phyloP scores from a whole-genome alignment of 768 basidiomycete genomes.

The Mycena galopus region DNA sequence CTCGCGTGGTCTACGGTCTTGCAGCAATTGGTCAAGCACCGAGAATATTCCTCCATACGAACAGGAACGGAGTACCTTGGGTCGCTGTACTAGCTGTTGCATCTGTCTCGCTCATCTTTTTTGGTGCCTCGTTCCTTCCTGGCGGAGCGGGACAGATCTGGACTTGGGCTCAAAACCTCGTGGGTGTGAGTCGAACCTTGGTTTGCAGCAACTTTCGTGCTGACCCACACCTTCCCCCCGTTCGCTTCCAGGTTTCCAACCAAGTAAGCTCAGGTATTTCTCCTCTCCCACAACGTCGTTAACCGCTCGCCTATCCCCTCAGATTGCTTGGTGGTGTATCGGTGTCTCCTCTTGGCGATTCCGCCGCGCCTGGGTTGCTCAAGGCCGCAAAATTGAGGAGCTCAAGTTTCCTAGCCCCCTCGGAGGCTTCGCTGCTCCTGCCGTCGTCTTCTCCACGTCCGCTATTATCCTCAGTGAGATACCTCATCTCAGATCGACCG shows the following conservation, averaged over 20 bases:
- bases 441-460: conserved; percentile 19
- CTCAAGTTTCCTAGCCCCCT: too few species aligned
- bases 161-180: conserved; percentile 18
- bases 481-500: background rate
- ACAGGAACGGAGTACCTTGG: too few species aligned
- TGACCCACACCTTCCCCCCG: background rate
- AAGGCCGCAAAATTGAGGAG: too few species aligned
- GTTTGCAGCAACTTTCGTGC: background rate
- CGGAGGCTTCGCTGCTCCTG: too few species aligned
- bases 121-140: conserved; percentile 20
- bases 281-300: background rate
- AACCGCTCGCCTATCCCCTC: background rate
- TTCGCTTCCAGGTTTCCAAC: conserved; percentile 17
- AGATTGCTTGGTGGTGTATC: conserved; percentile 27
- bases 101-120: conserved; percentile 5
- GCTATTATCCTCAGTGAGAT: conserved; percentile 20
- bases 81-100: too few species aligned
- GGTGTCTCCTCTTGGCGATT: conserved; percentile 22
- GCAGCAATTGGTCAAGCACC: too few species aligned
- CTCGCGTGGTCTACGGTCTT: too few species aligned
- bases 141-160: conserved; percentile 26
- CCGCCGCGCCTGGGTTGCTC: too few species aligned
- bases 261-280: conserved; percentile 7
- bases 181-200: conserved; percentile 5
- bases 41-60: too few species aligned